phyloP scores from a whole-genome alignment of 495 filamentous ascomycete genomes.

The Acidiella bohemica region DNA sequence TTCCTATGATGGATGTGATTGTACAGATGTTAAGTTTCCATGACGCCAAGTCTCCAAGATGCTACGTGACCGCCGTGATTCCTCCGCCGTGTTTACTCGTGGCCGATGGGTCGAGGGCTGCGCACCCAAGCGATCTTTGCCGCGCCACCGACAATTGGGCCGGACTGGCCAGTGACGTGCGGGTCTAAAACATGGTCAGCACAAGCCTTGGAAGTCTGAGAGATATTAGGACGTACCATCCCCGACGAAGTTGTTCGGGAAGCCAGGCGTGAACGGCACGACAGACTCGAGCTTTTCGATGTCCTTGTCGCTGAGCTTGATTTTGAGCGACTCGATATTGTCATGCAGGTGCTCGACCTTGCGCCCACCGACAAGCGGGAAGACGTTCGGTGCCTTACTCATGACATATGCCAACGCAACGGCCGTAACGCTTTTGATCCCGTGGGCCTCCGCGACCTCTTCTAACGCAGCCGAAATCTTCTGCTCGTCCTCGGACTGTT shows the following conservation, averaged over 20 bases:
- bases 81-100: too few relatives aligned
- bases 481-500: slow-evolving; percentile 30
- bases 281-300: slow-evolving; percentile 45
- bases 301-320: slow-evolving; percentile 34
- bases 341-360: slow-evolving; percentile 55
- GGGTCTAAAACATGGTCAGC: too few relatives aligned
- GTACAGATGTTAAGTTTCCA: too few relatives aligned
- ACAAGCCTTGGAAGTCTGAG: too few relatives aligned
- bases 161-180: slow-evolving; percentile 18
- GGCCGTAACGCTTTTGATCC: slow-evolving; percentile 19
- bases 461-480: slow-evolving; percentile 47
- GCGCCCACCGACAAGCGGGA: slow-evolving; percentile 57
- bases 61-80: too few relatives aligned
- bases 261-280: slow-evolving; percentile 31
- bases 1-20: too few relatives aligned
- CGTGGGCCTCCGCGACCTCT: slow-evolving; percentile 35
- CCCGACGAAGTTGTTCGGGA: slow-evolving; percentile 38
- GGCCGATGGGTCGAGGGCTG: background rate
- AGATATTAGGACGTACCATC: too few relatives aligned
- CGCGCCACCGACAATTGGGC: background rate
- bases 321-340: slow-evolving; percentile 31
- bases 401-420: slow-evolving; percentile 63
- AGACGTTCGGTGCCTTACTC: slow-evolving; percentile 59
- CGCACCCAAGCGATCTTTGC: slow-evolving; percentile 1
- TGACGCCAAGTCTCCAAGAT: too few relatives aligned